Evolutionary conservation across 2,329 filamentous ascomycete genomes (phyloP).

Genomic region (Davidsoniella virescens): DNA sequence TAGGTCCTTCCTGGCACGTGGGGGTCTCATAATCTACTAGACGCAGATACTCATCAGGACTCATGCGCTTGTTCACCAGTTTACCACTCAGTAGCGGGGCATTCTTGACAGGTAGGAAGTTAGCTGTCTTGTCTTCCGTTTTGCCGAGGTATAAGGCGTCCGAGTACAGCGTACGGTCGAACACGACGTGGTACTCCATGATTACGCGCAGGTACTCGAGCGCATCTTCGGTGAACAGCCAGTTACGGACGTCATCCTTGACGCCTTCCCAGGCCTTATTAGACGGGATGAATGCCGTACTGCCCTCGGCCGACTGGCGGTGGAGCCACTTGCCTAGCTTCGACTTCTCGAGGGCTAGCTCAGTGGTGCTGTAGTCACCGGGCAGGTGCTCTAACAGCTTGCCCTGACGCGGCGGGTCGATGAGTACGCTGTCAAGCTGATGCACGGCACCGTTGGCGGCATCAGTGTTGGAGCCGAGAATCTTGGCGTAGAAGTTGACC

Average conservation of each 20-base stretch:
- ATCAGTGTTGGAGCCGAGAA: conserved; percentile 50
- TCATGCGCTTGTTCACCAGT: conserved; percentile 3
- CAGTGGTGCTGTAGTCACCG: conserved; percentile 59
- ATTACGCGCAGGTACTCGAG: conserved; percentile 61
- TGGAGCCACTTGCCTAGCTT: conserved; percentile 48
- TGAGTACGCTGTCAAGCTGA: conserved; percentile 54
- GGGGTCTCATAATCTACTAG: neutral
- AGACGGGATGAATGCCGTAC: conserved; percentile 65
- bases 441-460: conserved; percentile 68
- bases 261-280: conserved; percentile 70
- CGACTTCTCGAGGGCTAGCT: conserved; percentile 59
- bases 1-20: conserved; percentile 7
- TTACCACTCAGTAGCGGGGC: neutral
- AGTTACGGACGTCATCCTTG: conserved; percentile 57
- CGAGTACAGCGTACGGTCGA: conserved; percentile 63
- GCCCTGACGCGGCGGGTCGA: conserved; percentile 53
- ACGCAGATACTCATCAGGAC: conserved; percentile 14
- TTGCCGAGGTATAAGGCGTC: conserved; percentile 51
- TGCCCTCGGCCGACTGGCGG: conserved; percentile 38
- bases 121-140: conserved; percentile 4
- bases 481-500: conserved; percentile 61
- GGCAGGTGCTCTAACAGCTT: conserved; percentile 48
- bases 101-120: neutral
- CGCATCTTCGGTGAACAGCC: conserved; percentile 66
- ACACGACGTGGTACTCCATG: conserved; percentile 62